Percentiles rank a stretch among this genome's conserved stretches.
phyloP scores from a whole-genome alignment of 2,329 filamentous ascomycete genomes.

The Colletotrichum agaves region DNA sequence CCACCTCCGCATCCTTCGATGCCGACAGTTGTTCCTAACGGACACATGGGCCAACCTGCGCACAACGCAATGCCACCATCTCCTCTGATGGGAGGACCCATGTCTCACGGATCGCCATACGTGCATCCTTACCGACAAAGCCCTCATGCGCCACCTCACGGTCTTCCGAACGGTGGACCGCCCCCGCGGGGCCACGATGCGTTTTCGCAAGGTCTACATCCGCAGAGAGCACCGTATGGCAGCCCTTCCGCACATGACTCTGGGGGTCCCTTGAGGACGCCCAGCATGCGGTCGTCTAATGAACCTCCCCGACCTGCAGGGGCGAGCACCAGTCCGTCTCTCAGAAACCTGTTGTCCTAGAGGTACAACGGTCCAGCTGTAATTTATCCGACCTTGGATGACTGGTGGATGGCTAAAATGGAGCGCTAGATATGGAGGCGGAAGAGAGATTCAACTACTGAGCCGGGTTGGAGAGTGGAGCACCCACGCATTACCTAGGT shows the following conservation, averaged over 20 bases:
- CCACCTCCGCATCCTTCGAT: constrained; percentile 54
- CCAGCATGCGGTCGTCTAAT: constrained; percentile 39
- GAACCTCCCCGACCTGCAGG: constrained; percentile 55
- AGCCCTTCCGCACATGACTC: constrained; percentile 53
- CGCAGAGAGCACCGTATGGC: constrained; percentile 54
- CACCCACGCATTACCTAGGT: not conserved
- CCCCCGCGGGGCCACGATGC: constrained; percentile 57
- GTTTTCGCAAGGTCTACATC: constrained; percentile 56
- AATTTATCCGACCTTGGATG: no score
- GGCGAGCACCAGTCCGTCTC: constrained; percentile 81
- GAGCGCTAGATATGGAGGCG: not conserved
- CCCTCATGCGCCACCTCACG: constrained; percentile 42
- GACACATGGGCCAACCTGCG: constrained; percentile 52
- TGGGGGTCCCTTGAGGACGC: constrained; percentile 42
- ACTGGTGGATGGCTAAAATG: not conserved
- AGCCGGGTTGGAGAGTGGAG: not conserved
- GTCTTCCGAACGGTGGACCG: constrained; percentile 52
- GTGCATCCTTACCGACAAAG: constrained; percentile 47
- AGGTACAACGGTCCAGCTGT: no score
- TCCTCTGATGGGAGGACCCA: constrained; percentile 51
- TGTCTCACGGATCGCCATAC: constrained; percentile 47
- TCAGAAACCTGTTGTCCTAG: constrained; percentile 78
- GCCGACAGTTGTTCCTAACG: constrained; percentile 55
- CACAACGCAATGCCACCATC: constrained; percentile 61
- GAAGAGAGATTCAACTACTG: not conserved